Evolutionary conservation across 768 basidiomycete species (phyloP).

Genomic region (Lyophyllum shimeji): DNA sequence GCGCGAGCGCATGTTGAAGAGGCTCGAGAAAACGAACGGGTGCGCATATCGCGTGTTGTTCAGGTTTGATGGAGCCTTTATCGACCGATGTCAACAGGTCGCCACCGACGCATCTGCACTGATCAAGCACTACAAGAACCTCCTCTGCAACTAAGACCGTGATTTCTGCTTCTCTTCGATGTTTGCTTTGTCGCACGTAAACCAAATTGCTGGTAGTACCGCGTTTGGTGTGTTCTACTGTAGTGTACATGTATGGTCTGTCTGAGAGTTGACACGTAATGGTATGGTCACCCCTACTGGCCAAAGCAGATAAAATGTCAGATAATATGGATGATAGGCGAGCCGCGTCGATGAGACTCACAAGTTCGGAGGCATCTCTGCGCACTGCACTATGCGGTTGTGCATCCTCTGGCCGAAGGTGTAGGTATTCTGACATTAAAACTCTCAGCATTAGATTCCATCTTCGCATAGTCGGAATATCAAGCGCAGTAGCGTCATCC

Average conservation of each 20-base stretch:
- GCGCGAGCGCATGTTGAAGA: conserved; percentile 35
- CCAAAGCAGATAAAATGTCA: conserved; percentile 3
- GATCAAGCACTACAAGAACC: conserved; percentile 34
- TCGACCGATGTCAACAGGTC: conserved; percentile 18
- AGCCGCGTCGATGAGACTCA: conserved; percentile 28
- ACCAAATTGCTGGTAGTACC: too few relatives aligned
- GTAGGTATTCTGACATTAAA: conserved; percentile 88
- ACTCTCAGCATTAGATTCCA: conserved; percentile 91
- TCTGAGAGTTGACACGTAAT: not conserved
- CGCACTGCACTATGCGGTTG: conserved; percentile 26
- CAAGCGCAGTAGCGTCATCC: conserved; percentile 89
- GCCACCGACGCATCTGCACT: conserved; percentile 34
- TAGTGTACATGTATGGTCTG: conserved; percentile 6
- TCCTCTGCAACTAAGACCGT: conserved; percentile 21
- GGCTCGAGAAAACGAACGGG: conserved; percentile 35
- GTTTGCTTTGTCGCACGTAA: too few relatives aligned
- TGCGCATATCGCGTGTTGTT: conserved; percentile 15
- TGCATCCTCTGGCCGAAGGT: conserved; percentile 52
- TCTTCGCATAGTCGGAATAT: conserved; percentile 79
- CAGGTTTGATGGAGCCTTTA: not conserved
- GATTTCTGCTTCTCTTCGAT: not conserved
- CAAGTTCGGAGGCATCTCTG: conserved; percentile 47
- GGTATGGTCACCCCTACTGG: conserved; percentile 21
- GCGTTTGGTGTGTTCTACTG: too few relatives aligned
- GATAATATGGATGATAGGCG: not conserved